These are phyloP conservation scores for Talaromyces sp. DNA, from an alignment of 2,329 filamentous ascomycete genomes.

Conservation along the genomic window DNA sequence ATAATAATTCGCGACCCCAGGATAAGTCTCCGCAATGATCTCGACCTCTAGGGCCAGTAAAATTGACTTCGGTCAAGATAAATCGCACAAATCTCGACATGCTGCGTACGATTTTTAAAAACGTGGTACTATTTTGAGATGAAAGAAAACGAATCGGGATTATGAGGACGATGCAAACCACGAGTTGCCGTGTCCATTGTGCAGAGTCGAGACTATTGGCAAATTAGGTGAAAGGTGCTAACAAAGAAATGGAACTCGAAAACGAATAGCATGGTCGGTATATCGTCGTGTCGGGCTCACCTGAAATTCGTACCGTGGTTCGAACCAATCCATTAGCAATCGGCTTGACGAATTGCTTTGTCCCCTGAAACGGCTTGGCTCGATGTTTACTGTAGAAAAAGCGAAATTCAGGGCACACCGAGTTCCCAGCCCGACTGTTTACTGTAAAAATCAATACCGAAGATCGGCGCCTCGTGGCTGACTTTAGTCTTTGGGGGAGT, in stretches of 20 bases:
- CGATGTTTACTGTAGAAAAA: background rate
- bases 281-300: background rate
- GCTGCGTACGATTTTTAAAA: background rate
- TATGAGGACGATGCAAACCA: background rate
- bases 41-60: background rate
- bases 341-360: background rate
- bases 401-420: background rate
- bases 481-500: background rate
- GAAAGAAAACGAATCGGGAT: background rate
- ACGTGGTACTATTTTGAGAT: background rate
- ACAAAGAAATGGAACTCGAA: background rate
- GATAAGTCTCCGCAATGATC: background rate
- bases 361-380: background rate
- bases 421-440: background rate
- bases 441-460: background rate
- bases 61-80: background rate
- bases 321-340: background rate
- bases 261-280: background rate
- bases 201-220: background rate
- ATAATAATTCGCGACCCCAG: constrained; percentile 3
- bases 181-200: background rate
- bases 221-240: background rate
- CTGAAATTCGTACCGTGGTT: background rate
- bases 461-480: constrained; percentile 1
- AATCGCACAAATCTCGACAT: background rate